Conservation (phyloP, 2,329 filamentous ascomycete genomes). For the Colletotrichum trifolii region DNA sequence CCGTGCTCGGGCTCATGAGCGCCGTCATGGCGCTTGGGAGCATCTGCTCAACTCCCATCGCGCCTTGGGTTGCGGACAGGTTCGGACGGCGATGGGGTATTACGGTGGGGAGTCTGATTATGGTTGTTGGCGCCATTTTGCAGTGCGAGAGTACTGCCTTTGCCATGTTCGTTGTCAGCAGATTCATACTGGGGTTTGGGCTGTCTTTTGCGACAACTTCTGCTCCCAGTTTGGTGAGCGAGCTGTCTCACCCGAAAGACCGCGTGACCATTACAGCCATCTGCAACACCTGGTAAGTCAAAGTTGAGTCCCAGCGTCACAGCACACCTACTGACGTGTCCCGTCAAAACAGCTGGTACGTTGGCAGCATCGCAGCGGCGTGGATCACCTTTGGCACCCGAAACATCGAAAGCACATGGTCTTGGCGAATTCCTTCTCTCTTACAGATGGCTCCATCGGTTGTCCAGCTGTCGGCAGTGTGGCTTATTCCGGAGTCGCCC, state of each 20-base stretch:
- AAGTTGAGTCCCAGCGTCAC: not conserved
- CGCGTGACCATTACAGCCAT: slow-evolving; percentile 63
- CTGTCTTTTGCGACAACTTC: slow-evolving; percentile 63
- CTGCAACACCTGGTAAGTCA: slow-evolving; percentile 55
- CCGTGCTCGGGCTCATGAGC: slow-evolving; percentile 46
- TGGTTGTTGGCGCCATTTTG: slow-evolving; percentile 45
- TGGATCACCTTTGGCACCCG: slow-evolving; percentile 57
- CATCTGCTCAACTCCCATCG: slow-evolving; percentile 49
- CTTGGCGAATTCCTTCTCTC: slow-evolving; percentile 45
- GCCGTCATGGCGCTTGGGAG: slow-evolving; percentile 61
- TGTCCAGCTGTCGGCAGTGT: slow-evolving; percentile 48
- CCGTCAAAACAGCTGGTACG: slow-evolving; percentile 52
- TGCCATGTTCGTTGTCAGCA: slow-evolving; percentile 64
- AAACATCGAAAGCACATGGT: slow-evolving; percentile 50
- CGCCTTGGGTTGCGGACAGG: slow-evolving; percentile 46
- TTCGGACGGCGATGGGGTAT: slow-evolving; percentile 47
- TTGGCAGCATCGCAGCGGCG: slow-evolving; percentile 56
- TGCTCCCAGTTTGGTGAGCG: slow-evolving; percentile 61
- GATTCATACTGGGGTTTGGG: slow-evolving; percentile 65
- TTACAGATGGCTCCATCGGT: slow-evolving; percentile 40
- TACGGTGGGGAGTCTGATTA: slow-evolving; percentile 45
- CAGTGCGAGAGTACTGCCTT: slow-evolving; percentile 42
- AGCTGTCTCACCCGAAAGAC: slow-evolving; percentile 64
- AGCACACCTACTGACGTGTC: not conserved
- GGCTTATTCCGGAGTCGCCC: slow-evolving; percentile 70